Evolutionary conservation across 1,284 basidiomycete genomes (phyloP), one percentile per base, ranked within the genome.

Genomic region (Heterobasidion occidentale): DNA sequence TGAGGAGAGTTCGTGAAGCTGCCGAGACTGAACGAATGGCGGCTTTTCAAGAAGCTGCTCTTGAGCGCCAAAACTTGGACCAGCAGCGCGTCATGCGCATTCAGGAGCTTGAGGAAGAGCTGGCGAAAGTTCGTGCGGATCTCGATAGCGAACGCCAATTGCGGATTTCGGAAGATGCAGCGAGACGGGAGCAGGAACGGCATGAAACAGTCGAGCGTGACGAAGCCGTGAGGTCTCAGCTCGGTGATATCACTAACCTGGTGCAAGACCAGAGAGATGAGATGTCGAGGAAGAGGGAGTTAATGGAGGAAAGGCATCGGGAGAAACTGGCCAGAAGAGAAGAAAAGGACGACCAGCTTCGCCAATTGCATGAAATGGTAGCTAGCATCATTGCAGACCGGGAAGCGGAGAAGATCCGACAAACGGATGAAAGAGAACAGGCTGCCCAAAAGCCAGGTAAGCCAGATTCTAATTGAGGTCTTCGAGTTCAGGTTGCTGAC

Each of bases 161-260:
- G 55, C 74, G 82, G 20, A 64, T 72, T 47, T 77, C 78, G 2
- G 81, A 85, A 58, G 83, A 85, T 49, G 73, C 80, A 0, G 85
- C 86, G 61, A 73, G 77, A 36, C 74, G 79, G 48, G 84, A 86
- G 61, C 74, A 73, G 34, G 82, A 86, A 60, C 71, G 78, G 15
- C 70, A 71, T 54, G 84, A 84, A 55, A 71, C 74, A 36, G 64
- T 73, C 36, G 83, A 87, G 56, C 77, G 83, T 9, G 81, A 84
- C 60, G 79, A 84, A 11, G 74, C 71, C 9, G 67, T 86, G 51
- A 75, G 80, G 27, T 72, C 68, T 47, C 88, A 90, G 60, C 68
- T 90, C 20, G 69, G 67, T 2, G 86, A 90, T 59, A 79, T 90
- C 62, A 84, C 86, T 1, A 83, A 83, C 58, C 66, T 89, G 42